Base-by-base conservation (phyloP, 2,329 filamentous ascomycete genomes). In the Dactylellina drechsleri region DNA sequence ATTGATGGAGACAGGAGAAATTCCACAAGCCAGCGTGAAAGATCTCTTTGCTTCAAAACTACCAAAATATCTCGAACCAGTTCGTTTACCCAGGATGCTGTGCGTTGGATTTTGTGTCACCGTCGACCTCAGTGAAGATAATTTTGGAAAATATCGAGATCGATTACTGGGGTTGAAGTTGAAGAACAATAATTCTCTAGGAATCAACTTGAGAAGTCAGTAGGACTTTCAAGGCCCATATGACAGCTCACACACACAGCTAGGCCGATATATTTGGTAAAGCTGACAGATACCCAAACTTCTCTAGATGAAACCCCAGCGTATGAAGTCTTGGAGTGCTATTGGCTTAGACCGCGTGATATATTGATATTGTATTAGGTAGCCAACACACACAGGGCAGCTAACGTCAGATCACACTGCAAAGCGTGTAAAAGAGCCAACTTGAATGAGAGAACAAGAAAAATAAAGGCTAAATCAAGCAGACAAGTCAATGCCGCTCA, bases 11-110 rank as follows among this genome's bases (percentile, higher is more conserved):
- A 61, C 31, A 49, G 18, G 36, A 41, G 18, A 40, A 12, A 40
- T 31, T 62, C 45, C 70, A 64, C 70, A 67, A 62, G 26, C 62
- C 70, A 74, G 70, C 43, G 62, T 47, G 70, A 74, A 74, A 74
- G 36, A 15, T 36, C 50, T 23, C 43, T 18, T 18, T 57, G 12
- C 36, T 52, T 57, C 28, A n/a, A 45, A 23, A 54, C 47, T 28
- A 31, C n/a, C 47, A 20, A n/a, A 36, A 16, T 16, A 18, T 7
- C 15, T 56, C 40, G 49, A 28, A 15, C 57, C 41, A 49, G 57
- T 8, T 45, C 36, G 20, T 58, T 2, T 13, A 20, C 36, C 2
- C 36, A 23, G 26, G 12, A 40, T n/a, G n/a, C n/a, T 41, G n/a
- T 41, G 12, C 31, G 13, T 18, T 13, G 16, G 7, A 26, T 36